Percentiles rank a stretch among this genome's conserved stretches.
These are phyloP conservation scores for Scutellaria baicalensis DNA, from an alignment of 257 asterid genomes.

Conservation along the genomic window DNA sequence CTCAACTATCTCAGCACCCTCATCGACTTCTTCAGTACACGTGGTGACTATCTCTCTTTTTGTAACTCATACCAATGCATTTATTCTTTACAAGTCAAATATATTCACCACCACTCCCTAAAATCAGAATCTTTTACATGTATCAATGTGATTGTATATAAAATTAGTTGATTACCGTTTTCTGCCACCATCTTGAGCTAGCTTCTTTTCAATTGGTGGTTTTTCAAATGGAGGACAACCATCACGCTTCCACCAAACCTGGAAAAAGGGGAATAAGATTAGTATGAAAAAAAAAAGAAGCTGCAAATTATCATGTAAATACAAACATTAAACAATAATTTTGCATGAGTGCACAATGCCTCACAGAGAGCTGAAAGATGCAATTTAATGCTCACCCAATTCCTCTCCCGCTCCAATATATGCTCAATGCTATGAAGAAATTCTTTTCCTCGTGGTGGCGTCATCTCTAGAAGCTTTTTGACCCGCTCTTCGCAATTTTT, in stretches of 20 bases:
- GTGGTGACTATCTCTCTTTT: neutral
- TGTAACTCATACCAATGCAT: neutral
- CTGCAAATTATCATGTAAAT: slow-evolving; percentile 12
- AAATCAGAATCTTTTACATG: neutral
- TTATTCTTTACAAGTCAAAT: neutral
- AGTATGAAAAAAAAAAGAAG: slow-evolving; percentile 13
- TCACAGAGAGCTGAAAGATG: neutral
- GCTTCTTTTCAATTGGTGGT: slow-evolving; percentile 64
- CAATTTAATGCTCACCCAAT: slow-evolving; percentile 64
- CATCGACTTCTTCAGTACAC: neutral
- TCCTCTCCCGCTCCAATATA: slow-evolving; percentile 92
- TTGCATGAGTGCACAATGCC: neutral
- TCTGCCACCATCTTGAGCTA: slow-evolving; percentile 56
- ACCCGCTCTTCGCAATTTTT: slow-evolving; percentile 74
- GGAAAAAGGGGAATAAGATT: slow-evolving; percentile 15
- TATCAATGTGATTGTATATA: neutral
- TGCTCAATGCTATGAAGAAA: slow-evolving; percentile 90
- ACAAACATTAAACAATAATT: neutral
- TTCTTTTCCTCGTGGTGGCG: slow-evolving; percentile 87
- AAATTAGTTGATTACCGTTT: slow-evolving; percentile 43
- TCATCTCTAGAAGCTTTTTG: slow-evolving; percentile 84
- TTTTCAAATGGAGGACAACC: slow-evolving; percentile 96
- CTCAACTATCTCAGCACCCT: neutral
- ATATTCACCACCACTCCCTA: slow-evolving; percentile 4
- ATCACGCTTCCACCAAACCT: slow-evolving; percentile 99